Evolutionary conservation across 768 basidiomycete species (phyloP).

Genomic region (Boletus vinaceobasis): DNA sequence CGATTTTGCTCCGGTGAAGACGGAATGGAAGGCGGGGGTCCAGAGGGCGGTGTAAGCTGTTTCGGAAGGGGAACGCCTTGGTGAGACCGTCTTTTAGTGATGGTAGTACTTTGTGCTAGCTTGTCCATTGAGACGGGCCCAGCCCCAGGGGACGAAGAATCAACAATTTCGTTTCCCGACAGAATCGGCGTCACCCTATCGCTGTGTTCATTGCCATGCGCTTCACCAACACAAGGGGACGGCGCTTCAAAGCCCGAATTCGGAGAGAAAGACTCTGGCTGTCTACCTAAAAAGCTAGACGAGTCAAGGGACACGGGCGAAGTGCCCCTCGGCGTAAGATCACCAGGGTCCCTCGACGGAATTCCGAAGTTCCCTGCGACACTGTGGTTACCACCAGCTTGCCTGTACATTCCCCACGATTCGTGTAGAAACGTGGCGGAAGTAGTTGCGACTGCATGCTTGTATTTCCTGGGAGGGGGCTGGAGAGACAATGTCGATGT

Average conservation of each 20-base stretch:
- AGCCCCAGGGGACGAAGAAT: background rate
- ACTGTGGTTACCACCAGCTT: conserved; percentile 25
- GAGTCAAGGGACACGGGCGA: conserved; percentile 6
- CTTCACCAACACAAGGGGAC: background rate
- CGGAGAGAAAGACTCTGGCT: conserved; percentile 1
- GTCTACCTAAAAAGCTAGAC: conserved; percentile 3
- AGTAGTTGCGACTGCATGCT: conserved; percentile 10
- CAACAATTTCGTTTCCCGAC: background rate
- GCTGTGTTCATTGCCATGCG: background rate
- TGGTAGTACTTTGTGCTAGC: conserved; percentile 14
- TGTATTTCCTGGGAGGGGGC: conserved; percentile 31
- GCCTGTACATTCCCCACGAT: conserved; percentile 22
- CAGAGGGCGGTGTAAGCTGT: conserved; percentile 54
- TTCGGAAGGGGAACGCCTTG: conserved; percentile 47
- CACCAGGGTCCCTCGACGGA: conserved; percentile 9
- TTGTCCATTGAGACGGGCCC: conserved; percentile 28
- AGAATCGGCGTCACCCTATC: background rate
- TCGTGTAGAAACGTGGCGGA: conserved; percentile 1
- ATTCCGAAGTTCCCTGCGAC: conserved; percentile 31
- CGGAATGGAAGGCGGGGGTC: conserved; percentile 53
- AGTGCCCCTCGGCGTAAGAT: conserved; percentile 8
- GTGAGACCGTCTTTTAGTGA: conserved; percentile 52
- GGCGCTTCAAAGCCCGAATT: background rate
- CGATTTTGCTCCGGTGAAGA: conserved; percentile 20
- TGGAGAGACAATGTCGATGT: conserved; percentile 31